phyloP scores from a whole-genome alignment of 2,329 filamentous ascomycete species.

The Chaetomiaceae sp. region DNA sequence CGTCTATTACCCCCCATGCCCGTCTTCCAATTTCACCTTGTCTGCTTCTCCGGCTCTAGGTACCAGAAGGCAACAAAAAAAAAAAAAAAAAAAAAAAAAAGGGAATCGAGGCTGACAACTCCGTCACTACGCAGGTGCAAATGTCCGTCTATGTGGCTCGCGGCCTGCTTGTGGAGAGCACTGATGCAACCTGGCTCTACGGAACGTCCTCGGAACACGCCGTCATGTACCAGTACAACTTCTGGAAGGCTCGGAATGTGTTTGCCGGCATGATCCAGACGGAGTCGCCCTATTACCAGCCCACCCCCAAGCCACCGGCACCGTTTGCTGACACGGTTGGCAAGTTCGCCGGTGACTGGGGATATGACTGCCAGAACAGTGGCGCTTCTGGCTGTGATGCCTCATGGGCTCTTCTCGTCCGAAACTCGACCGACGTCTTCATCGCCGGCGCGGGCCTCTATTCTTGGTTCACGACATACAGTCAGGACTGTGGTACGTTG shows the following conservation, averaged over 20 bases:
- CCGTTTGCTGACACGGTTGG: constrained; percentile 19
- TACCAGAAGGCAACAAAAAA: no score
- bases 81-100: no score
- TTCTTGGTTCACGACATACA: constrained; percentile 26
- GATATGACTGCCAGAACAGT: constrained; percentile 2
- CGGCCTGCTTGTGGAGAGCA: constrained; percentile 30
- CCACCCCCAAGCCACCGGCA: constrained; percentile 20
- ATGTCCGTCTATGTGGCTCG: constrained; percentile 32
- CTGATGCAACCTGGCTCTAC: constrained; percentile 30
- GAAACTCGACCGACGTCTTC: constrained; percentile 18
- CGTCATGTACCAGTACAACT: constrained; percentile 46
- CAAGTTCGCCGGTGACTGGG: constrained; percentile 4
- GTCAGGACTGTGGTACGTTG: constrained; percentile 22
- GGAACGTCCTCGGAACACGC: constrained; percentile 46
- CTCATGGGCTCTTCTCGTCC: constrained; percentile 25
- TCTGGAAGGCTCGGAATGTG: constrained; percentile 42
- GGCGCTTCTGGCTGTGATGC: constrained; percentile 16
- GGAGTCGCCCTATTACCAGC: constrained; percentile 29
- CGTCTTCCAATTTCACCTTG: no score
- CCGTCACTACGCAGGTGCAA: no score
- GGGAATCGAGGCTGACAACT: no score
- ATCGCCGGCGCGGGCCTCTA: constrained; percentile 29
- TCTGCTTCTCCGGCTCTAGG: no score
- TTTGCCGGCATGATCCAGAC: constrained; percentile 44
- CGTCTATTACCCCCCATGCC: no score